A percentile compares a stretch with the other conserved stretches of the same genome.
phyloP scores from a whole-genome alignment of 257 asterid genomes.

The Eustoma russellianum region DNA sequence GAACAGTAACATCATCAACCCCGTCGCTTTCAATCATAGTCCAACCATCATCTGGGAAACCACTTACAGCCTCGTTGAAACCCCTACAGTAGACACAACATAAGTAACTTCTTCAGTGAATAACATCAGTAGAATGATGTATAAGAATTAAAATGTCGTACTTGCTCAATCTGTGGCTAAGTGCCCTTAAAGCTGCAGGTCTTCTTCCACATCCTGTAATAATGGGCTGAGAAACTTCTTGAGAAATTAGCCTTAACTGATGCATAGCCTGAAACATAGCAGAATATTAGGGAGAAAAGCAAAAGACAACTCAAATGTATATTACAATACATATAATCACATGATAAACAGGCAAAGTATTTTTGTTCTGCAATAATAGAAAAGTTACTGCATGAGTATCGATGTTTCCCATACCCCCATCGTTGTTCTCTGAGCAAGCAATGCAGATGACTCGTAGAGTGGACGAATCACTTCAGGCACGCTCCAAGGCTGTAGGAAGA shows the following conservation, averaged over 20 bases:
- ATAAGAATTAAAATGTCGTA: slow-evolving; percentile 11
- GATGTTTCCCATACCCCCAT: slow-evolving; percentile 44
- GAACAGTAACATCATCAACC: slow-evolving; percentile 83
- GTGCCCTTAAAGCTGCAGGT: slow-evolving; percentile 91
- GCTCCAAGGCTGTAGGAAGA: slow-evolving; percentile 71
- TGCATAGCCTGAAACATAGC: slow-evolving; percentile 59
- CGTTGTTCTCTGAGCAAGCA: slow-evolving; percentile 87
- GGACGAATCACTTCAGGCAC: slow-evolving; percentile 97
- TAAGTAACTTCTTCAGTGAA: slow-evolving; percentile 4
- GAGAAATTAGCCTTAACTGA: slow-evolving; percentile 85
- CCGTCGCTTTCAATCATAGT: slow-evolving; percentile 81
- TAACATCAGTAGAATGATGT: background rate
- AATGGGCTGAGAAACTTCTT: slow-evolving; percentile 75
- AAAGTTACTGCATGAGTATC: no score
- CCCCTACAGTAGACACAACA: slow-evolving; percentile 43
- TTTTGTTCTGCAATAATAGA: background rate
- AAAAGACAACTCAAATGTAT: background rate
- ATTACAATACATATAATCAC: no score
- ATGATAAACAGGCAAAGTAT: background rate
- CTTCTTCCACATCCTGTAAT: slow-evolving; percentile 90
- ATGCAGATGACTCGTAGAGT: slow-evolving; percentile 71
- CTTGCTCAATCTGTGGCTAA: slow-evolving; percentile 94
- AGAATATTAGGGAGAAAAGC: background rate
- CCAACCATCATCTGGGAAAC: slow-evolving; percentile 96
- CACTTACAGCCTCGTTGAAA: slow-evolving; percentile 93